Percentiles rank a stretch among this genome's conserved stretches.
Conservation (phyloP, 371 early-diverging fungal species). For the Homolaphlyctis polyrhiza region DNA sequence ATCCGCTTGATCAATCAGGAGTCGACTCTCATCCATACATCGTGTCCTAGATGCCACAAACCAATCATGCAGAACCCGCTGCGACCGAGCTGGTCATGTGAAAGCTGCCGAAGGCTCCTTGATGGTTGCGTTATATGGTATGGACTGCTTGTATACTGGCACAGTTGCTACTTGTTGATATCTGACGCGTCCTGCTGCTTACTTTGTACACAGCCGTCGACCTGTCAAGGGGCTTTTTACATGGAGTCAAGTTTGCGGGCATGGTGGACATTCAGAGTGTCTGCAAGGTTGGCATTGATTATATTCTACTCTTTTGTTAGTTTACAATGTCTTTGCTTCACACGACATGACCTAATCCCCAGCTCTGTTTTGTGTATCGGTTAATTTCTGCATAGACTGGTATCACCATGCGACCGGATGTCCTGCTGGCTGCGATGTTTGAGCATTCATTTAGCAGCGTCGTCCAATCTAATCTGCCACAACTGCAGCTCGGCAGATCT, state of each 20-base stretch:
- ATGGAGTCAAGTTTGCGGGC: conserved; percentile 42
- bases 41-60: conserved; percentile 67
- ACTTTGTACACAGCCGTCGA: conserved; percentile 19
- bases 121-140: conserved; percentile 73
- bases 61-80: conserved; percentile 45
- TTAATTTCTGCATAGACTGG: too few species aligned
- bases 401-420: background rate
- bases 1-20: conserved; percentile 47
- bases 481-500: background rate
- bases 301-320: too few species aligned
- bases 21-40: conserved; percentile 68
- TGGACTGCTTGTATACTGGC: background rate
- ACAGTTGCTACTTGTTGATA: background rate
- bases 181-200: background rate
- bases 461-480: background rate
- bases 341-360: too few species aligned
- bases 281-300: conserved; percentile 16
- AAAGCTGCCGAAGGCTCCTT: conserved; percentile 58
- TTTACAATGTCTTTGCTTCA: too few species aligned
- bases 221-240: conserved; percentile 28
- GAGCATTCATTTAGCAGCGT: background rate
- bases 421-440: background rate
- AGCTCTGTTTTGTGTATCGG: too few species aligned
- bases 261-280: conserved; percentile 42
- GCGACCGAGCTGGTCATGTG: conserved; percentile 65